These are phyloP conservation scores for Eucalyptus victrix DNA, from an alignment of 345 rosid genomes.

Conservation along the genomic window DNA sequence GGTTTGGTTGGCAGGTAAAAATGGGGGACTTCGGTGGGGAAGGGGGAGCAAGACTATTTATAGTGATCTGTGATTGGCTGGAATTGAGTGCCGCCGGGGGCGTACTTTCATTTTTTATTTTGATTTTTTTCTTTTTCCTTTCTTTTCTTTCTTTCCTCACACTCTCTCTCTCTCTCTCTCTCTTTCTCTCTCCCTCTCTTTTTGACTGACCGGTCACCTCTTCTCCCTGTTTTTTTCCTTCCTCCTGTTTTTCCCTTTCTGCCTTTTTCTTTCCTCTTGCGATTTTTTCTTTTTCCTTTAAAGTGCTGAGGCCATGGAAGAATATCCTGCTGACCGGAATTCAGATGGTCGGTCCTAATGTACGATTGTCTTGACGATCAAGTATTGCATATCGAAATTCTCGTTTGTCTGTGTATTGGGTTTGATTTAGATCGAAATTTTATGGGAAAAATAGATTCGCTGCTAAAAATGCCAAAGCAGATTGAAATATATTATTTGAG, in stretches of 20 bases:
- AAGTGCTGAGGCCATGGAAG: neutral
- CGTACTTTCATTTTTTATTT: neutral
- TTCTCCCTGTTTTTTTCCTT: neutral
- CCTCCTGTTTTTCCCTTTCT: neutral
- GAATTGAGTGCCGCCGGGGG: neutral
- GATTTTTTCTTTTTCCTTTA: neutral
- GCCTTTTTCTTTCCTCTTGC: neutral
- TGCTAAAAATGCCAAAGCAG: fast-evolving
- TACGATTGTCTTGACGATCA: no score
- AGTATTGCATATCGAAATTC: neutral
- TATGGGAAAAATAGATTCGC: neutral
- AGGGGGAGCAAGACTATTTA: neutral
- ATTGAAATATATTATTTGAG: neutral
- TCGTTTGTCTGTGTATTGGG: no score
- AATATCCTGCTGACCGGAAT: neutral
- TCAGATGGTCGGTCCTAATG: neutral
- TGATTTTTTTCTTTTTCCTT: neutral
- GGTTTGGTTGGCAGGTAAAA: neutral
- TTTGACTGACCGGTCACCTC: neutral
- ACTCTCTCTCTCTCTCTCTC: neutral
- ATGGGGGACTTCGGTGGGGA: neutral
- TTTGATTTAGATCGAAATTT: neutral
- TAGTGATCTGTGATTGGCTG: neutral
- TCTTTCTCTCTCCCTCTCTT: neutral
- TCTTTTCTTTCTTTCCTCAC: neutral